phyloP scores from a whole-genome alignment of 2,329 filamentous ascomycete species.

The Arthrobotrys sinensis region DNA sequence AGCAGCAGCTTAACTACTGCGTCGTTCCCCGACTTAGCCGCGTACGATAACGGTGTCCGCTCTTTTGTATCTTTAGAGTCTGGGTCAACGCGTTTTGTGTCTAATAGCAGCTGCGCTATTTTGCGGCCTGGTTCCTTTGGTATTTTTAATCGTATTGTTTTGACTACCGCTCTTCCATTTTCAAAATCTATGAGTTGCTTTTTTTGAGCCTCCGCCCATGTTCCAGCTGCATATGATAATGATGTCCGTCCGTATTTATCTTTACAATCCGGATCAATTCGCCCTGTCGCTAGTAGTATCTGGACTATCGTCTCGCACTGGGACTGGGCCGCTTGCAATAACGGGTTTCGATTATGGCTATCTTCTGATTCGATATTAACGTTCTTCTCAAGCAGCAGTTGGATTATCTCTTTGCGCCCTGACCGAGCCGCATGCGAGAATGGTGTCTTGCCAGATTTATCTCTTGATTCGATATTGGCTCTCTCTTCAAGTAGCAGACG shows the following conservation, averaged over 20 bases:
- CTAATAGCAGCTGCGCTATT: not conserved
- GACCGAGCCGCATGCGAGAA: not conserved
- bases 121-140: not conserved
- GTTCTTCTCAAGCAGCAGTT: constrained; percentile 2
- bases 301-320: not conserved
- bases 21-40: constrained; percentile 40
- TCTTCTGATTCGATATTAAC: not conserved
- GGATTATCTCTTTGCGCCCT: not conserved
- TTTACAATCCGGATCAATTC: not conserved
- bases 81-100: not conserved
- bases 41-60: constrained; percentile 39
- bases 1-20: constrained; percentile 30
- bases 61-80: not conserved
- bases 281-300: not conserved
- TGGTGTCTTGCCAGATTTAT: not conserved
- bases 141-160: too few species aligned
- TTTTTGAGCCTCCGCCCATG: too few species aligned
- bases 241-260: not conserved
- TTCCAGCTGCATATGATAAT: constrained; percentile 11
- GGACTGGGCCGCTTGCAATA: not conserved
- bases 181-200: too few species aligned
- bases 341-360: not conserved
- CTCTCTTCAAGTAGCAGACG: not conserved
- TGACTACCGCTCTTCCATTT: too few species aligned
- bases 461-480: not conserved